Percentiles rank a stretch among this genome's conserved stretches.
phyloP scores from a whole-genome alignment of 148 eudicot species.

The Oxyria digyna region DNA sequence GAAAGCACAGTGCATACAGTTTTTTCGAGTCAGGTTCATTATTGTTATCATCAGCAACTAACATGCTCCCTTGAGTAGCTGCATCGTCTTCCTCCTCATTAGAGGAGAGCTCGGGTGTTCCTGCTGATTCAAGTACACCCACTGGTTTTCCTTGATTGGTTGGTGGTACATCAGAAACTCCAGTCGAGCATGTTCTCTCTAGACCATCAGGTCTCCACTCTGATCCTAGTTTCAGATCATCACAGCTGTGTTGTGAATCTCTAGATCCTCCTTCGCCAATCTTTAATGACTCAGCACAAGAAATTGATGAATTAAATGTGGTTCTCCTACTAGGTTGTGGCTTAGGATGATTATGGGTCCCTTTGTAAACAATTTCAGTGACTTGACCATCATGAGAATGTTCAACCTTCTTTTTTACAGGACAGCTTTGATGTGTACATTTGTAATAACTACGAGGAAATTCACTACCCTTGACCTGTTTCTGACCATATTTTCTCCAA shows the following conservation, averaged over 20 bases:
- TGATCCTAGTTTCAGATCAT: conserved; percentile 13
- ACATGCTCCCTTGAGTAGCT: conserved; percentile 23
- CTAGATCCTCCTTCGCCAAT: conserved; percentile 17
- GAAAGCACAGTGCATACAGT: conserved; percentile 33
- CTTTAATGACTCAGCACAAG: conserved; percentile 20
- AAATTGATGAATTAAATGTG: conserved; percentile 15
- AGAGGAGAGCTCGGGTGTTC: conserved; percentile 37
- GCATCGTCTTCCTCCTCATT: conserved; percentile 50
- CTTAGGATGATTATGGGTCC: conserved; percentile 49
- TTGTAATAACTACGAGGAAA: conserved; percentile 74
- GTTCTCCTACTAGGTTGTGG: conserved; percentile 40
- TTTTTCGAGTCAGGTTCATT: conserved; percentile 47
- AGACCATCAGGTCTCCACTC: conserved; percentile 31
- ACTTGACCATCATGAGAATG: conserved; percentile 64
- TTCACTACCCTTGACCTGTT: conserved; percentile 79
- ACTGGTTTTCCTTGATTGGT: conserved; percentile 21
- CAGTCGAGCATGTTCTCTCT: conserved; percentile 33
- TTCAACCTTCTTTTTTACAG: conserved; percentile 61
- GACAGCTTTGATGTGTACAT: conserved; percentile 60
- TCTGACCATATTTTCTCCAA: conserved; percentile 92
- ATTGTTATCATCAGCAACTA: conserved; percentile 27
- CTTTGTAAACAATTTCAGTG: conserved; percentile 61
- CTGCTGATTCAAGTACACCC: conserved; percentile 27
- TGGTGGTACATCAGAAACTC: conserved; percentile 28
- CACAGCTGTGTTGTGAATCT: conserved; percentile 14